Conservation (phyloP, 768 basidiomycete genomes). For the Cystobasidium ongulense region DNA sequence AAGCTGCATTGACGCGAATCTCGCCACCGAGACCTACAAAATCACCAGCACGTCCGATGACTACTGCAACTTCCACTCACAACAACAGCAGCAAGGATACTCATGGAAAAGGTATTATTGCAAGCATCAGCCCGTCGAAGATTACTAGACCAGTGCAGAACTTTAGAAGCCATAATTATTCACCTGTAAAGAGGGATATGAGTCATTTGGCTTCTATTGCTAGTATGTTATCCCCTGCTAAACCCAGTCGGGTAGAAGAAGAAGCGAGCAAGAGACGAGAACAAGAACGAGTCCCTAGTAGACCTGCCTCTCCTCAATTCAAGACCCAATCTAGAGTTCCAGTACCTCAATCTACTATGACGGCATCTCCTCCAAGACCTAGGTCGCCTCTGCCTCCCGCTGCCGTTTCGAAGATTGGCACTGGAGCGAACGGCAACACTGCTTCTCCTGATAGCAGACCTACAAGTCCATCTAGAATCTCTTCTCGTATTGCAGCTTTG, state of each 20-base stretch:
- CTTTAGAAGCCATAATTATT: not conserved
- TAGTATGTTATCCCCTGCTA: slow-evolving; percentile 17
- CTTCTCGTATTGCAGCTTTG: not conserved
- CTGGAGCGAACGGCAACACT: not conserved
- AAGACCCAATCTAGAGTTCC: not conserved
- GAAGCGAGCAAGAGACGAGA: not conserved
- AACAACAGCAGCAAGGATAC: not conserved
- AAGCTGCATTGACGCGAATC: not conserved
- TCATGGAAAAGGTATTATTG: not conserved
- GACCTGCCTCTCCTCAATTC: not conserved
- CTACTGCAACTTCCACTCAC: not conserved
- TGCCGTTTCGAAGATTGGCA: not conserved
- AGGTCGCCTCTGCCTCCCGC: not conserved
- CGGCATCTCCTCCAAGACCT: not conserved
- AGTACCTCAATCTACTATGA: not conserved
- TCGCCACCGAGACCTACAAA: slow-evolving; percentile 13
- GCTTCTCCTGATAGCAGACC: not conserved
- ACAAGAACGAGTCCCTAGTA: not conserved
- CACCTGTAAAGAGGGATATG: slow-evolving; percentile 21
- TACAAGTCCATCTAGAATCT: not conserved
- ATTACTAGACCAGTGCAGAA: not conserved
- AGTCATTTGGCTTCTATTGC: slow-evolving; percentile 19
- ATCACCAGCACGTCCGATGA: not conserved
- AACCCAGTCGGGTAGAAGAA: not conserved
- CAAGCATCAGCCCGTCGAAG: not conserved